phyloP scores from a whole-genome alignment of 345 rosid genomes.

The Sisymbrium irio region DNA sequence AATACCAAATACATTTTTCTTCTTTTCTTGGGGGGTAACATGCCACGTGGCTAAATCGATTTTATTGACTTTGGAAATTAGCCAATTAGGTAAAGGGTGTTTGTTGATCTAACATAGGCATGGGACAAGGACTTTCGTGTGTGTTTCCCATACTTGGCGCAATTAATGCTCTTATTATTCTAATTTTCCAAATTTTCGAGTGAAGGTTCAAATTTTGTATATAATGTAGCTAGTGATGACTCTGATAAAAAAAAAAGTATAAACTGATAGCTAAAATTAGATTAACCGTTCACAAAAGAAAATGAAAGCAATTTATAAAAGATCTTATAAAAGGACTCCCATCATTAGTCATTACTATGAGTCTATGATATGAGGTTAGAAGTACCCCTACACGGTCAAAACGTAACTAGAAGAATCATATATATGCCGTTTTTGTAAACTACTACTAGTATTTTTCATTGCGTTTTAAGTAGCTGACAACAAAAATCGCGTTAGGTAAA shows the following conservation, averaged over 20 bases:
- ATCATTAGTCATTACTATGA: neutral
- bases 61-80: constrained; percentile 14
- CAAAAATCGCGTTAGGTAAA: constrained; percentile 17
- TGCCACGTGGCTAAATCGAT: constrained; percentile 13
- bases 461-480: constrained; percentile 20
- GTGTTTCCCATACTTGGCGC: constrained; percentile 17
- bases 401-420: neutral
- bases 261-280: neutral
- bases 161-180: neutral
- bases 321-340: neutral
- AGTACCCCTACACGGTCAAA: neutral
- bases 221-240: neutral
- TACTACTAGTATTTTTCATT: neutral
- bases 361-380: neutral
- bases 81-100: constrained; percentile 22
- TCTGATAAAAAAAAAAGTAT: neutral
- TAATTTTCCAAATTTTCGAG: neutral
- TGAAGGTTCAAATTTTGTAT: neutral
- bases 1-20: constrained; percentile 13
- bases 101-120: constrained; percentile 32
- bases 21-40: neutral
- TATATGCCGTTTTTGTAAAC: neutral
- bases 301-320: neutral
- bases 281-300: neutral
- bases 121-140: constrained; percentile 25